Evolutionary conservation across 139 green algal genomes (phyloP), one percentile per base, ranked within the genome.

Genomic region (Edaphochlamys debaryana): DNA sequence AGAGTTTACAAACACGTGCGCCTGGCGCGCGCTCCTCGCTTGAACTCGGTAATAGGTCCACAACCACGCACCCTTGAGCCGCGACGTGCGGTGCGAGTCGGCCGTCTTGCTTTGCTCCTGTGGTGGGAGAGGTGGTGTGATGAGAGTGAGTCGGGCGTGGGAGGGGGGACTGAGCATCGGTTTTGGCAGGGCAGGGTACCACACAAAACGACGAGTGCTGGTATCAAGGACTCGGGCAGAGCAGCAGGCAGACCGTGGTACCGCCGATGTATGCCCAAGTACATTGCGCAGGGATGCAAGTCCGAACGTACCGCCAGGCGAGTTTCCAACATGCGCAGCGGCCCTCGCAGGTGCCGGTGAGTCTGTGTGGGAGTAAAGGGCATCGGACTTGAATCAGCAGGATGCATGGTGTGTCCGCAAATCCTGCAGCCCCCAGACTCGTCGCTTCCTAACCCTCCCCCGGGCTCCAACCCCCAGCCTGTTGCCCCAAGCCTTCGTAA

Each of bases 61-160:
- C n/a, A 42, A 19, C 6, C 30, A 69, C 30, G 22, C 56, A 81
- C 75, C 38, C 45, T 23, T 29, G 19, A 81, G 62, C 6, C 4
- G 15, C 30, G 29, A 29, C 17, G 75, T 81, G 30, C 32, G 41
- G 34, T 60, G 60, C 27, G 23, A 5, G 19, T 56, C 60, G 4
- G 75, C 75, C 1, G 75, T 81, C 60, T 71, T 81, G 60, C 60
- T 40, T 34, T 81, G 75, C 36, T 81, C 75, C 73, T 80, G 50
- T 29, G n/a, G 29, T 29, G n/a, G 62, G 62, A 25, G 23, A 40
- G 62, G 62, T 29, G 11, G 23, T 29, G 29, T 69, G 17, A 6
- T 40, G 62, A 41, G 62, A n/a, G n/a, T n/a, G n/a, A n/a, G n/a
- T n/a, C n/a, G n/a, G n/a, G n/a, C n/a, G n/a, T n/a, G n/a, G n/a